These are phyloP conservation scores for Halophytophthora polymorphica DNA, from an alignment of 352 stramenopile species.

Conservation along the genomic window DNA sequence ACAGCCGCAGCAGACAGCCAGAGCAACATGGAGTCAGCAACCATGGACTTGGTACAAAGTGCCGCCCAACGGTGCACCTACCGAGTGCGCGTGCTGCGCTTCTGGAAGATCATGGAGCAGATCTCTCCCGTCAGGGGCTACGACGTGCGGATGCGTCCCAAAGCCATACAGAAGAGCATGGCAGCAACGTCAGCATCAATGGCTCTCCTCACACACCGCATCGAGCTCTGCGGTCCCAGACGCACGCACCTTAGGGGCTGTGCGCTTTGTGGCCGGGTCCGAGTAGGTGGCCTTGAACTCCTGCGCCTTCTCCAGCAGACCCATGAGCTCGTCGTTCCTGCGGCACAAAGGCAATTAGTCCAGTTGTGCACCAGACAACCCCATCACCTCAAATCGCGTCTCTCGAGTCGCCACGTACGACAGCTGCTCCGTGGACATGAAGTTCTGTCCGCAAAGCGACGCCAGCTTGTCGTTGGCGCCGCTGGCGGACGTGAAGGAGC, in stretches of 20 bases:
- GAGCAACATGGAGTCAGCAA: neutral
- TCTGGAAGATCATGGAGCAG: slow-evolving; percentile 95
- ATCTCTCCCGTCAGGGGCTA: slow-evolving; percentile 67
- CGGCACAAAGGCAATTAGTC: neutral
- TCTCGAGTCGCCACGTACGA: slow-evolving; percentile 16
- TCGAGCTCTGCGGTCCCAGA: neutral
- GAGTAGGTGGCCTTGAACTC: slow-evolving; percentile 72
- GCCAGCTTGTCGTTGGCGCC: slow-evolving; percentile 30
- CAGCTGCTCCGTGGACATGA: slow-evolving; percentile 71
- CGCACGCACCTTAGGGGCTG: slow-evolving; percentile 36
- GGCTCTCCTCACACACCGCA: neutral
- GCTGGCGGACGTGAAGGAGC: slow-evolving; percentile 16
- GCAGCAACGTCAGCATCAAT: neutral
- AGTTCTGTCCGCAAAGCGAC: slow-evolving; percentile 61
- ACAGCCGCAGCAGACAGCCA: neutral
- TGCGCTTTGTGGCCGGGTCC: slow-evolving; percentile 45
- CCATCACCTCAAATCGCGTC: neutral
- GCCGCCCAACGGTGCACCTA: slow-evolving; percentile 1
- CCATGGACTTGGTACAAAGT: neutral
- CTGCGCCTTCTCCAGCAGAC: slow-evolving; percentile 60
- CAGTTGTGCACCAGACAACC: neutral
- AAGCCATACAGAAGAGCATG: neutral
- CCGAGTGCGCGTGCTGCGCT: slow-evolving; percentile 90
- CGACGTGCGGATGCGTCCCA: no score
- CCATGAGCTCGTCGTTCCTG: slow-evolving; percentile 42